These are phyloP conservation scores for Dioscorea cayenensis DNA, from an alignment of 116 monocot species.

Conservation along the genomic window DNA sequence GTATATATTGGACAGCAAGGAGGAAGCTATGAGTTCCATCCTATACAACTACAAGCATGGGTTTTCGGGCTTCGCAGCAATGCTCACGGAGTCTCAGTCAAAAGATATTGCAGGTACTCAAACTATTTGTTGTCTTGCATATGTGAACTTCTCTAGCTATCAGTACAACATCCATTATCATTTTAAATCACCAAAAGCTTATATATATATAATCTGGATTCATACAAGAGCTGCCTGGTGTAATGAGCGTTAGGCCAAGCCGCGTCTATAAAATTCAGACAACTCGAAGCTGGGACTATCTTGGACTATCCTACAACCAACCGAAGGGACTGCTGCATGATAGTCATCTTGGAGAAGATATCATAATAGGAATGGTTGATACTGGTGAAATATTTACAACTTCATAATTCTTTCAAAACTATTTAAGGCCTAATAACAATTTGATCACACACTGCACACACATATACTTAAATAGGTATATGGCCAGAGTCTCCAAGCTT, in stretches of 20 bases:
- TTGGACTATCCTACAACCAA: slow-evolving; percentile 4
- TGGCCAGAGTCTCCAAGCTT: slow-evolving; percentile 58
- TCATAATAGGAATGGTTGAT: slow-evolving; percentile 55
- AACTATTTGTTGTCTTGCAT: too few species aligned
- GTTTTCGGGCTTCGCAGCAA: slow-evolving; percentile 22
- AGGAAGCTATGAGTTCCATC: slow-evolving; percentile 8
- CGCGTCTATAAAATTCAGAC: slow-evolving; percentile 13
- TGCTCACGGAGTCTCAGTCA: slow-evolving; percentile 10
- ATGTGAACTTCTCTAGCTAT: too few species aligned
- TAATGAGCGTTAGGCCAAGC: slow-evolving; percentile 13
- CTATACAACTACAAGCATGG: slow-evolving; percentile 25
- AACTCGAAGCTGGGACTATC: slow-evolving; percentile 42
- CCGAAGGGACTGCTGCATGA: slow-evolving; percentile 11
- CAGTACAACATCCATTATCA: too few species aligned
- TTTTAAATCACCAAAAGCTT: too few species aligned
- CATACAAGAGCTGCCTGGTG: neutral
- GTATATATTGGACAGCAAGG: slow-evolving; percentile 1
- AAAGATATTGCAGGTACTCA: neutral
- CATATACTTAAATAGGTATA: slow-evolving; percentile 19
- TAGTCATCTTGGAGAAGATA: slow-evolving; percentile 35
- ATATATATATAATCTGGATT: too few species aligned
- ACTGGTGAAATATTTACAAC: slow-evolving; percentile 16
- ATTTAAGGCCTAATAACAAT: neutral
- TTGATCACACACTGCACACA: neutral
- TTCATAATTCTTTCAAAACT: neutral